Percentiles rank a stretch among this genome's conserved stretches.
Conservation (phyloP, 2,329 filamentous ascomycete species). For the Cercospora berteroae region DNA sequence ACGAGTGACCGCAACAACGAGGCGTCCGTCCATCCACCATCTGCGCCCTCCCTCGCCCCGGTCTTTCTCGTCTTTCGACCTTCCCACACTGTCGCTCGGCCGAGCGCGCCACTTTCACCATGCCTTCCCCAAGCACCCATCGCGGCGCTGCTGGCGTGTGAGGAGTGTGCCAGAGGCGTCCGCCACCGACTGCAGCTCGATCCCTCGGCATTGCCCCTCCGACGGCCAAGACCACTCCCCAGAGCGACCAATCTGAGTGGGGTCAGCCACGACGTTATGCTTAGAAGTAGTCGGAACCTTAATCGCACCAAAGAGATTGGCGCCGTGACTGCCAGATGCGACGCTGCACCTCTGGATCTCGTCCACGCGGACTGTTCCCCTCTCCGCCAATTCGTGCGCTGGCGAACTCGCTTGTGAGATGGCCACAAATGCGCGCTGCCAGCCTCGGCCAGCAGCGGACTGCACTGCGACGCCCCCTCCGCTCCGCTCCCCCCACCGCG, state of each 20-base stretch:
- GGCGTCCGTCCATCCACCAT: neutral
- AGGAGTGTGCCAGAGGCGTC: slow-evolving; percentile 16
- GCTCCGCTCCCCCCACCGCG: neutral
- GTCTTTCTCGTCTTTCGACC: slow-evolving; percentile 2
- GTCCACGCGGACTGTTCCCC: slow-evolving; percentile 18
- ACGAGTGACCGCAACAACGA: neutral
- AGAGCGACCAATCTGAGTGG: neutral
- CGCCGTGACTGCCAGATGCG: slow-evolving; percentile 27
- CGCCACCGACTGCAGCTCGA: slow-evolving; percentile 23
- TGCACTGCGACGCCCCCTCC: neutral
- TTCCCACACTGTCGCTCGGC: neutral
- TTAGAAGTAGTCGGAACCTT: slow-evolving; percentile 27
- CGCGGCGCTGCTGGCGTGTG: neutral
- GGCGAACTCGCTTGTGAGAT: slow-evolving; percentile 7
- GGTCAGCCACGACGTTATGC: slow-evolving; percentile 26
- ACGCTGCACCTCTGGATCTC: slow-evolving; percentile 15
- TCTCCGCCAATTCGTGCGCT: neutral
- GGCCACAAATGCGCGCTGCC: neutral
- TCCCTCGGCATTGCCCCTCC: slow-evolving; percentile 25
- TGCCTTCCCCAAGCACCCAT: slow-evolving; percentile 4
- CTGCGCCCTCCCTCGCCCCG: neutral
- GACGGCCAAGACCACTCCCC: slow-evolving; percentile 13
- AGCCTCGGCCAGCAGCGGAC: neutral
- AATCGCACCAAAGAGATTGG: slow-evolving; percentile 21
- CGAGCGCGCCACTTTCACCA: slow-evolving; percentile 22